Percentiles rank a stretch among this genome's conserved stretches.
These are phyloP conservation scores for Pseudogymnoascus sp. DNA, from an alignment of 2,329 filamentous ascomycete genomes.

Conservation along the genomic window DNA sequence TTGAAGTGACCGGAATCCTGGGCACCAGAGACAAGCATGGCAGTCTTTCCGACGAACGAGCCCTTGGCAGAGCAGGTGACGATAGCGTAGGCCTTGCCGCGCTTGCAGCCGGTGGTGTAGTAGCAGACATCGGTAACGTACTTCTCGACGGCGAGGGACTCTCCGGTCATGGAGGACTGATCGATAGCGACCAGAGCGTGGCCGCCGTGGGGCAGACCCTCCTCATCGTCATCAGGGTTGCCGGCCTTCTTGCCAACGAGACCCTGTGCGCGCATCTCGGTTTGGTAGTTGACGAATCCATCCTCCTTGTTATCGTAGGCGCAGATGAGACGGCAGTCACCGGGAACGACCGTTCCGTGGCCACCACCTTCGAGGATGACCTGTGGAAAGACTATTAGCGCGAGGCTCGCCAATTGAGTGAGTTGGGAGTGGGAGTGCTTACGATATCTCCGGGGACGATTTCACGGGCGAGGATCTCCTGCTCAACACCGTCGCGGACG, in stretches of 20 bases:
- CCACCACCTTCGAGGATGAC: constrained; percentile 67
- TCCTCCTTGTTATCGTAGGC: constrained; percentile 57
- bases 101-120: constrained; percentile 77
- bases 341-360: constrained; percentile 50
- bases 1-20: constrained; percentile 74
- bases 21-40: constrained; percentile 64
- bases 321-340: constrained; percentile 64
- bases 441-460: constrained; percentile 70
- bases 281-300: constrained; percentile 58
- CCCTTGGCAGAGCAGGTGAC: constrained; percentile 58
- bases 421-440: constrained; percentile 29
- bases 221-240: constrained; percentile 47
- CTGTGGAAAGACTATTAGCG: constrained; percentile 29
- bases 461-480: constrained; percentile 65
- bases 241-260: constrained; percentile 47
- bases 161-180: constrained; percentile 74
- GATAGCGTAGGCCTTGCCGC: constrained; percentile 66
- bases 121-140: constrained; percentile 70
- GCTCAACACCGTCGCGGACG: constrained; percentile 58
- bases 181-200: constrained; percentile 63
- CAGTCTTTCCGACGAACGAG: constrained; percentile 72
- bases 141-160: constrained; percentile 71
- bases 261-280: constrained; percentile 54
- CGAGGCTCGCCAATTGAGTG: neutral
- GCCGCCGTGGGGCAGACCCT: constrained; percentile 48